Evolutionary conservation across 176 grass and related monocot genomes (phyloP).

Genomic region (Coix lacrymajobi): DNA sequence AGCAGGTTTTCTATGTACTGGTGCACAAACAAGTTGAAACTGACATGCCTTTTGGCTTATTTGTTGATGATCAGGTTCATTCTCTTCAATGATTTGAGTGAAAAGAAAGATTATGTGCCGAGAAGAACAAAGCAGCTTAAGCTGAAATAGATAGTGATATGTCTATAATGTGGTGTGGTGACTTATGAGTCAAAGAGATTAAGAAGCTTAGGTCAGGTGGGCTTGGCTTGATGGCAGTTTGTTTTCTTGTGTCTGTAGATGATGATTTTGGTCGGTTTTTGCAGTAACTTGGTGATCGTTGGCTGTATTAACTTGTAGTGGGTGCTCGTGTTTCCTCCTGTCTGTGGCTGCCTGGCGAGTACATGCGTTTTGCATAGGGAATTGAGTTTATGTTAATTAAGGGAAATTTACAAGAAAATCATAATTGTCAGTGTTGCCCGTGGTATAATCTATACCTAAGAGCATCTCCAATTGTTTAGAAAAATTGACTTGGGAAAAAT

Average conservation of each 20-base stretch:
- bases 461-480: too few relatives aligned
- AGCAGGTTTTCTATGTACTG: neutral
- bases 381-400: neutral
- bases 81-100: neutral
- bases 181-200: neutral
- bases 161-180: neutral
- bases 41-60: neutral
- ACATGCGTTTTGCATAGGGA: neutral
- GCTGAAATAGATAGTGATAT: neutral
- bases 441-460: too few relatives aligned
- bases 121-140: neutral
- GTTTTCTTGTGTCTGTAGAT: neutral
- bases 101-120: neutral
- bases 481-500: too few relatives aligned
- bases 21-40: neutral
- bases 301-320: neutral
- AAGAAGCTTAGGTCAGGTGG: neutral
- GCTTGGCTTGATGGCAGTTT: neutral
- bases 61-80: conserved; percentile 21
- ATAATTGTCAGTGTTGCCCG: neutral
- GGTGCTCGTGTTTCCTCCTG: neutral
- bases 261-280: neutral
- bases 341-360: neutral
- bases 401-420: neutral
- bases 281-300: neutral